Evolutionary conservation across 1,284 basidiomycete species (phyloP).

Genomic region (Lignosus rhinocerotis): DNA sequence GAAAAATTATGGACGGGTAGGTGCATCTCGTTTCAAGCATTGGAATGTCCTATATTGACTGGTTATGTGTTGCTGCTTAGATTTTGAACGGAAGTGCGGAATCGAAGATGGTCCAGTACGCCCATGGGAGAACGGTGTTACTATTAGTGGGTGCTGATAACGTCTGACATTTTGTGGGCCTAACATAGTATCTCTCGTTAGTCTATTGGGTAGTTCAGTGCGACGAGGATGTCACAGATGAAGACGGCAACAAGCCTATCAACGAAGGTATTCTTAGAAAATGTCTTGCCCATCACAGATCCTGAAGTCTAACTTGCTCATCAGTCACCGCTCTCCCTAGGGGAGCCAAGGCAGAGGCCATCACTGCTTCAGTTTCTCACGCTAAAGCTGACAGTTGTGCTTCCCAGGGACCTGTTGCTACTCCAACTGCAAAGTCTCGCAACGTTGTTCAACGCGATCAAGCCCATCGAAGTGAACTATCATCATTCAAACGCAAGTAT

Average conservation of each 20-base stretch:
- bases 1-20: not conserved
- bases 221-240: not conserved
- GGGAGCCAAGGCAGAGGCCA: too few relatives aligned
- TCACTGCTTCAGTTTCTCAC: too few relatives aligned
- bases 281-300: too few relatives aligned
- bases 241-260: not conserved
- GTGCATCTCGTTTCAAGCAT: not conserved
- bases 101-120: not conserved
- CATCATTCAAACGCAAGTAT: too few relatives aligned
- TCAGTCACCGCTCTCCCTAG: too few relatives aligned
- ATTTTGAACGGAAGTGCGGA: not conserved
- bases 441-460: too few relatives aligned
- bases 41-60: not conserved
- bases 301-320: too few relatives aligned
- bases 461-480: too few relatives aligned
- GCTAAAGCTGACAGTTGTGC: too few relatives aligned
- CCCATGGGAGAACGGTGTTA: not conserved
- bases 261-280: not conserved
- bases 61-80: not conserved
- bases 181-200: not conserved
- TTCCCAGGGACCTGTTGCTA: too few relatives aligned
- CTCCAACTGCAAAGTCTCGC: too few relatives aligned
- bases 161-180: too few relatives aligned
- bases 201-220: not conserved
- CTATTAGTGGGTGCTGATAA: not conserved